Base-by-base conservation (phyloP, 2,329 filamentous ascomycete species). In the Stylonectria norvegica region DNA sequence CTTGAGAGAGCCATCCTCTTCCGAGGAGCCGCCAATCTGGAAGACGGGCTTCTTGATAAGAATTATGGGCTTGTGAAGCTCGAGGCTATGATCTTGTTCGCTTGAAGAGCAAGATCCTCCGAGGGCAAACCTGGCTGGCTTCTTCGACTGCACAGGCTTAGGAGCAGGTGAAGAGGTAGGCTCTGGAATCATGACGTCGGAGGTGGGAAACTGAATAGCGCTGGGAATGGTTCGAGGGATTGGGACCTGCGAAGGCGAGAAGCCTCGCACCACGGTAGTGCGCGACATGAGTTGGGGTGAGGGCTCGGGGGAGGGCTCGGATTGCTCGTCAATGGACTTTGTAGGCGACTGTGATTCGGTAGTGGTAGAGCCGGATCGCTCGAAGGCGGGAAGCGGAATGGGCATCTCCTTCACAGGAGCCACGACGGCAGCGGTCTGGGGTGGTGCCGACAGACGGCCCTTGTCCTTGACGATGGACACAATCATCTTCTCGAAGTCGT, bases 401-500 rank as follows among this genome's bases (percentile, higher is more conserved):
- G 56, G 46, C 5, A 61, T 73, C 42, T 77, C 68, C 36, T 75
- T 73, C 57, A n/a, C 60, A 52, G 55, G 62, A 51, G 51, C 67
- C 62, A 34, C 62, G 58, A 53, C 36, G 22, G 57, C 51, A 20
- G 56, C 46, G 32, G 50, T 45, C 5, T 58, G 52, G 4, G 56
- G 53, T 30, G 64, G 64, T 19, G 63, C 63, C 14, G 76, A 72
- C 7, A 81, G 64, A 54, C 72, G 79, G 36, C 72, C 76, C 64
- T 87, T 89, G 66, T 93, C 85, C 65, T 94, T 87, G 61, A 96
- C 93, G 40, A 96, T 96, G 27, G 85, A 89, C 41, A 86, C 81
- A 29, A 96, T 88, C 79, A 97, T 94, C 70, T 94, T 94, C 66
- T 95, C 89, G 20, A 97, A 76, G 56, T 93, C 87, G 58, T 88